Conservation (phyloP, 1,284 basidiomycete species). For the Leccinum subrobustum region DNA sequence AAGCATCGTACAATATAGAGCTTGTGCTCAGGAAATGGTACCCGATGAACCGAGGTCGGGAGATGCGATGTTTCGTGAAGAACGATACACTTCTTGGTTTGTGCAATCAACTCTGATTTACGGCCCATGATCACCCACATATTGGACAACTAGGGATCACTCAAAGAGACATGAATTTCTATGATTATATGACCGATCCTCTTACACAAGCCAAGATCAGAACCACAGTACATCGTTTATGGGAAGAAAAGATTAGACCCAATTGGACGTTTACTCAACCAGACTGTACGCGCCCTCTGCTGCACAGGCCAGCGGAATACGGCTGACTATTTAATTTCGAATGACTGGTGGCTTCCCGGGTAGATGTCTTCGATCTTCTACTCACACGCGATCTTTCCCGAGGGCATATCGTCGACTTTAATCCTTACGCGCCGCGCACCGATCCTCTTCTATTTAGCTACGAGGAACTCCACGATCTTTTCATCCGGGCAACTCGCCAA, state of each 20-base stretch:
- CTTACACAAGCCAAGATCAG: constrained; percentile 55
- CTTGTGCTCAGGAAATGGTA: constrained; percentile 95
- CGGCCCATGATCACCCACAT: background rate
- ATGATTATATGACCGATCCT: constrained; percentile 79
- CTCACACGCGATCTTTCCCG: constrained; percentile 76
- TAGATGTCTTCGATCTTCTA: constrained; percentile 87
- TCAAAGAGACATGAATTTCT: constrained; percentile 90
- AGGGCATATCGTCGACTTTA: constrained; percentile 87
- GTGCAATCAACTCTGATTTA: constrained; percentile 19
- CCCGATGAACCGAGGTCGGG: constrained; percentile 77
- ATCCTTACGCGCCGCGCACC: constrained; percentile 83
- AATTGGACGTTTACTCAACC: constrained; percentile 53
- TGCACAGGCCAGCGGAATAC: background rate
- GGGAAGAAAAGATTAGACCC: constrained; percentile 61
- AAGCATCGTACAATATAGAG: constrained; percentile 63
- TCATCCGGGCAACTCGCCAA: constrained; percentile 11
- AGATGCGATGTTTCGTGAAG: constrained; percentile 87
- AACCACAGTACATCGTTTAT: constrained; percentile 59
- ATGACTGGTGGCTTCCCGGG: background rate
- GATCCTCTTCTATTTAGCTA: constrained; percentile 88
- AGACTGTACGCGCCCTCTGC: constrained; percentile 60
- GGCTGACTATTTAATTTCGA: background rate
- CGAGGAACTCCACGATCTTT: constrained; percentile 63
- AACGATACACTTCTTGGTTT: constrained; percentile 67
- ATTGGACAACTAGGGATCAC: constrained; percentile 59